These are phyloP conservation scores for Chalciporus piperatus DNA, from an alignment of 768 basidiomycete species.

Conservation along the genomic window DNA sequence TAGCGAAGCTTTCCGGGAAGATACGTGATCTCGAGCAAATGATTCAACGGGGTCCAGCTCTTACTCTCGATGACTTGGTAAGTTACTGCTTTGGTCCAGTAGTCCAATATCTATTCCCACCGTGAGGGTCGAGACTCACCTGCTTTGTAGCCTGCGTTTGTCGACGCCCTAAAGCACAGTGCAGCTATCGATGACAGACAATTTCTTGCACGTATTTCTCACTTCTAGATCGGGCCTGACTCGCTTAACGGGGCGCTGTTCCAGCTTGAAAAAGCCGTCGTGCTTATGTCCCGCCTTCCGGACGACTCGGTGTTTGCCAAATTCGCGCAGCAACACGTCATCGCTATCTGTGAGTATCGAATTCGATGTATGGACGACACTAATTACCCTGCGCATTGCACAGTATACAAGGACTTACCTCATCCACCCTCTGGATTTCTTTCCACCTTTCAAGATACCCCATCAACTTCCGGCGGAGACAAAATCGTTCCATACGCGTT, in stretches of 20 bases:
- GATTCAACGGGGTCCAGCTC: conserved; percentile 22
- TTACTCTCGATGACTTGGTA: conserved; percentile 29
- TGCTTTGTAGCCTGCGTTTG: conserved; percentile 41
- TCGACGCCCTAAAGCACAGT: conserved; percentile 45
- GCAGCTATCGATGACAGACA: conserved; percentile 56
- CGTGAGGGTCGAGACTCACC: neutral
- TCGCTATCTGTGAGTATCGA: conserved; percentile 53
- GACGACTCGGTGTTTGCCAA: conserved; percentile 27
- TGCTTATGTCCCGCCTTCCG: conserved; percentile 54
- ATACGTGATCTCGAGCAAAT: conserved; percentile 31
- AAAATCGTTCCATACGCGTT: conserved; percentile 45
- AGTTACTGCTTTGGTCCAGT: neutral
- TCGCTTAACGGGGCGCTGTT: conserved; percentile 3
- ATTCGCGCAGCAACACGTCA: conserved; percentile 48
- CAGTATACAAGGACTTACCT: conserved; percentile 78
- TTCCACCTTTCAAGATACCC: conserved; percentile 12
- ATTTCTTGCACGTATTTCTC: conserved; percentile 45
- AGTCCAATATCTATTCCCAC: neutral
- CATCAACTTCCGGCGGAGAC: neutral
- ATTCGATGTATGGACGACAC: neutral
- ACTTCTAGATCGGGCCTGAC: neutral
- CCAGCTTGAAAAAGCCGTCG: conserved; percentile 63
- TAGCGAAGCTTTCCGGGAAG: conserved; percentile 9
- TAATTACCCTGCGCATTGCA: neutral
- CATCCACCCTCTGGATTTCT: conserved; percentile 66